These are phyloP conservation scores for Gentiana macrophylla DNA, from an alignment of 257 asterid species.

Conservation along the genomic window DNA sequence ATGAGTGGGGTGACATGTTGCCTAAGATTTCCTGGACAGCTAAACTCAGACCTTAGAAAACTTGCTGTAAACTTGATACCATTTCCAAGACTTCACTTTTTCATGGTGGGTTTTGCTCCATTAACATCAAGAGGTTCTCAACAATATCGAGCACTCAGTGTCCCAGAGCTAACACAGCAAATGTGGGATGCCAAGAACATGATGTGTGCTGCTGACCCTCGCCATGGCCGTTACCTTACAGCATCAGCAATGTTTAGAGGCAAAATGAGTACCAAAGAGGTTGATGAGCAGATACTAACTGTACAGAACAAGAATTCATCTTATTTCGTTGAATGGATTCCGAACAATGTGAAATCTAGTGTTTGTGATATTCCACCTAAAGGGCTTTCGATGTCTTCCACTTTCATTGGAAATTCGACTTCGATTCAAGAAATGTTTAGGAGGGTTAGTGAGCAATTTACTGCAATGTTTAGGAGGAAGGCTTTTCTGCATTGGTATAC, in stretches of 20 bases:
- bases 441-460: conserved; percentile 58
- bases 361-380: neutral
- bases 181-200: too few relatives aligned
- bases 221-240: too few relatives aligned
- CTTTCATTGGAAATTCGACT: conserved; percentile 64
- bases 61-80: neutral
- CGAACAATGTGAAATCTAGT: too few relatives aligned
- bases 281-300: neutral
- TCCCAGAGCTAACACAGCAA: neutral
- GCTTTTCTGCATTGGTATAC: conserved; percentile 77
- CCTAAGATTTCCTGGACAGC: neutral
- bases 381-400: conserved; percentile 69
- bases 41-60: neutral
- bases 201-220: too few relatives aligned
- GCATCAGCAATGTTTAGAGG: too few relatives aligned
- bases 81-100: neutral
- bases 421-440: conserved; percentile 72
- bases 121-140: neutral
- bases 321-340: too few relatives aligned
- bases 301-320: neutral
- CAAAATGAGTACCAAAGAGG: too few relatives aligned
- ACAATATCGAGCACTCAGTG: neutral
- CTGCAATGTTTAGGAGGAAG: conserved; percentile 57
- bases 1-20: neutral
- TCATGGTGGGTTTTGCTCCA: neutral